These are phyloP conservation scores for Ceratopteris richardii DNA, from an alignment of 75 land plant genomes.

Conservation along the genomic window DNA sequence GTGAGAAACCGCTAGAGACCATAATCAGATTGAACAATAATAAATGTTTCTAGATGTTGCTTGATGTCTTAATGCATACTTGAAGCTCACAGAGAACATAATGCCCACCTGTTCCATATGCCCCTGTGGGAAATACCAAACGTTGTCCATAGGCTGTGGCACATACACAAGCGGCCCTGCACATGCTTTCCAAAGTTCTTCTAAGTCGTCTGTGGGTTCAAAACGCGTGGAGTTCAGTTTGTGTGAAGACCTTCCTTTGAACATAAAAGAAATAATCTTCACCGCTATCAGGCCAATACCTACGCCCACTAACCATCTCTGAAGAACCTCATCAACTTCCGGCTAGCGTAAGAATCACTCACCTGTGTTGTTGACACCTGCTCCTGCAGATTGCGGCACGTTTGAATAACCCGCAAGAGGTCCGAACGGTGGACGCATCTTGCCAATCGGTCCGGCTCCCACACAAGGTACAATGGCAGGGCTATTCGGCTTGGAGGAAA, in stretches of 20 bases:
- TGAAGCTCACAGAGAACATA: too few species aligned
- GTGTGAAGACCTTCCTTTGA: neutral
- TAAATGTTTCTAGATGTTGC: too few species aligned
- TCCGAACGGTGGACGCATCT: neutral
- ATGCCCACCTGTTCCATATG: conserved; percentile 63
- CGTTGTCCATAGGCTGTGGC: conserved; percentile 46
- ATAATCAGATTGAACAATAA: too few species aligned
- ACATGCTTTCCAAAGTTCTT: conserved; percentile 64
- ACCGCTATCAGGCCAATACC: too few species aligned
- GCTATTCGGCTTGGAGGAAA: too few species aligned
- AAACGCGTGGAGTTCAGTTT: neutral
- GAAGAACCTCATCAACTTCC: neutral
- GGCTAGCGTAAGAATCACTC: neutral
- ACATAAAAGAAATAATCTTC: too few species aligned
- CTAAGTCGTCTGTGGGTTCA: neutral
- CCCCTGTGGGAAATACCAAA: conserved; percentile 66
- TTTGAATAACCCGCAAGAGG: neutral
- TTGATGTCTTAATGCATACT: too few species aligned
- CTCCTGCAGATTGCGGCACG: too few species aligned
- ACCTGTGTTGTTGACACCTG: neutral
- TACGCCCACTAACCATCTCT: neutral
- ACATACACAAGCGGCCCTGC: conserved; percentile 65
- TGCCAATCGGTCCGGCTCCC: too few species aligned
- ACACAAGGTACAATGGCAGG: too few species aligned
- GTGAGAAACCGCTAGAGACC: too few species aligned